Percentiles rank a stretch among this genome's conserved stretches.
Conservation (phyloP, 257 asterid genomes). For the Sherardia arvensis region DNA sequence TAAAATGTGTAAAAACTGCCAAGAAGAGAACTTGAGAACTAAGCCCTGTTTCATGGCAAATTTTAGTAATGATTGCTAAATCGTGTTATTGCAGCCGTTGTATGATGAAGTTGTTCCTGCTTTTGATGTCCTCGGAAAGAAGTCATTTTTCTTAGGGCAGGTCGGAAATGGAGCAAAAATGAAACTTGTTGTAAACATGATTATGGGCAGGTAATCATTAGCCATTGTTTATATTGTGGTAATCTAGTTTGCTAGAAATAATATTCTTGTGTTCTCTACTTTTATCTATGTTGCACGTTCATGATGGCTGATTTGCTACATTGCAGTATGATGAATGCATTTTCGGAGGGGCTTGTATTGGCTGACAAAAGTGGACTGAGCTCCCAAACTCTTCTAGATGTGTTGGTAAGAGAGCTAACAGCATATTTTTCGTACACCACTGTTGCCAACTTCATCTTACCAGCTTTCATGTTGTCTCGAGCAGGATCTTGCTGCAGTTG, state of each 20-base stretch:
- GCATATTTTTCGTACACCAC: neutral
- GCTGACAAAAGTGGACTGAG: conserved; percentile 86
- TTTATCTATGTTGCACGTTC: neutral
- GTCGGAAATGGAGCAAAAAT: conserved; percentile 96
- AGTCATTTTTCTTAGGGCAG: conserved; percentile 72
- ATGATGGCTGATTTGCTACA: neutral
- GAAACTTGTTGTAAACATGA: conserved; percentile 98
- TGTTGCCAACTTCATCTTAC: conserved; percentile 1
- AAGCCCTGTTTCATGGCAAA: neutral
- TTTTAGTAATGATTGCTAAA: neutral
- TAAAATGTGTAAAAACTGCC: neutral
- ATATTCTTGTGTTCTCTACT: neutral
- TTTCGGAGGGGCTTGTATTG: conserved; percentile 87
- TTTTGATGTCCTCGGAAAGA: conserved; percentile 81
- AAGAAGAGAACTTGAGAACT: neutral
- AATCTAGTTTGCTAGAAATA: neutral
- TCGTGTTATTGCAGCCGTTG: conserved; percentile 41
- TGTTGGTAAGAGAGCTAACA: conserved; percentile 44
- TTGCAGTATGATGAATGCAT: conserved; percentile 93
- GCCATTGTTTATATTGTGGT: neutral
- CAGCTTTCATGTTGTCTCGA: conserved; percentile 7
- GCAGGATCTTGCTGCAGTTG: conserved; percentile 92
- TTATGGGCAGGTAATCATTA: conserved; percentile 84
- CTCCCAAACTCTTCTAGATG: conserved; percentile 81
- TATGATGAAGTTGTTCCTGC: conserved; percentile 69